Conservation (phyloP, 768 basidiomycete species). For the Rhodotorula kratochvilovae region DNA sequence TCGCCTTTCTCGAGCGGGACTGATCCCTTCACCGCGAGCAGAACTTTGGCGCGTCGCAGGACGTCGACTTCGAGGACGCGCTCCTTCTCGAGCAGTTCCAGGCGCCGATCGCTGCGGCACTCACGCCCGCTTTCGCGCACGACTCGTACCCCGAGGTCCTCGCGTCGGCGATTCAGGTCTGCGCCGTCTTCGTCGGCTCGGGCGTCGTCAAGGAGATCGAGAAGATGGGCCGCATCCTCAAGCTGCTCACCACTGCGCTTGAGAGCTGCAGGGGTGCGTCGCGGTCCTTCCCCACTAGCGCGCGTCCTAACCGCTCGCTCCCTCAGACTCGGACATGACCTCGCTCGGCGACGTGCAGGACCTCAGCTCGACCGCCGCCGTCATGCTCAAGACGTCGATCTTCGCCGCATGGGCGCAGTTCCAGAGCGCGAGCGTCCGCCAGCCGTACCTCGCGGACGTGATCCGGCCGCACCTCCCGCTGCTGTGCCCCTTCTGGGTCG, state of each 20-base stretch:
- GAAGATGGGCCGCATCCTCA: conserved; percentile 90
- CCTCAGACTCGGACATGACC: conserved; percentile 70
- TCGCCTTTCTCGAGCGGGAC: background rate
- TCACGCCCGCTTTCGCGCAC: conserved; percentile 91
- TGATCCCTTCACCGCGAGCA: conserved; percentile 45
- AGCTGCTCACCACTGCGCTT: conserved; percentile 76
- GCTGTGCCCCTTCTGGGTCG: conserved; percentile 80
- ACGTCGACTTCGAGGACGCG: conserved; percentile 86
- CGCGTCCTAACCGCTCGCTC: background rate
- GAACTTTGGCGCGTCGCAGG: conserved; percentile 80
- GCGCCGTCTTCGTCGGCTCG: conserved; percentile 90
- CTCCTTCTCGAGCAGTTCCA: conserved; percentile 93
- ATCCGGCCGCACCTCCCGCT: conserved; percentile 71
- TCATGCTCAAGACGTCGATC: conserved; percentile 87
- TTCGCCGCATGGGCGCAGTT: conserved; percentile 94
- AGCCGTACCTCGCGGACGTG: conserved; percentile 72
- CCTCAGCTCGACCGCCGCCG: conserved; percentile 86
- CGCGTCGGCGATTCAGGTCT: conserved; percentile 84
- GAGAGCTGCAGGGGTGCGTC: conserved; percentile 77
- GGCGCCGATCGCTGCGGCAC: conserved; percentile 92
- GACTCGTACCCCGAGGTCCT: conserved; percentile 94
- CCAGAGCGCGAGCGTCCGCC: conserved; percentile 67
- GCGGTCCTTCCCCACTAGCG: conserved; percentile 15
- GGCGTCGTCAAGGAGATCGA: conserved; percentile 85
- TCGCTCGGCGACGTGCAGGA: conserved; percentile 81